Base-by-base conservation (phyloP, 495 filamentous ascomycete genomes). In the Gamarada debralockiae region DNA sequence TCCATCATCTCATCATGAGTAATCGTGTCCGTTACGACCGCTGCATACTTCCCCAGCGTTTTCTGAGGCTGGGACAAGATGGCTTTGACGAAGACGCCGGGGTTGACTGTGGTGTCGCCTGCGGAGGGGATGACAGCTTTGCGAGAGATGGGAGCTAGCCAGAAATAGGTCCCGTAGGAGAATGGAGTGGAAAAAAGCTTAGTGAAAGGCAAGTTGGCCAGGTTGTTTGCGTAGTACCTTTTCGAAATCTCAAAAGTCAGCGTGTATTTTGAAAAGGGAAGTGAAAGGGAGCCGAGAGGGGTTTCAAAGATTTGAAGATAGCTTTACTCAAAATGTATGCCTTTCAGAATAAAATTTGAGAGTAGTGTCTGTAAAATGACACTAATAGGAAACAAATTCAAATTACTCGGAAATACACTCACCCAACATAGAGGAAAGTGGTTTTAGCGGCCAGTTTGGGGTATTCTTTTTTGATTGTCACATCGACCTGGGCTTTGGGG, bases 391-490 rank as follows among this genome's bases (percentile, higher is more conserved):
- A n/a, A n/a, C n/a, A n/a, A n/a, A n/a, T n/a, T n/a, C n/a, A n/a
- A n/a, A n/a, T n/a, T n/a, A n/a, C n/a, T n/a, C n/a, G n/a, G n/a
- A n/a, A n/a, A n/a, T n/a, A n/a, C n/a, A n/a, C n/a, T n/a, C n/a
- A n/a, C n/a, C 70, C 72, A 17, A 67, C 50, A 49, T 73, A 63
- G 36, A 74, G n/a, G 10, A 67, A 50, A 42, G 59, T 71, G 6
- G 67, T 73, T 56, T 69, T 71, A 36, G 55, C 57, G 48, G 58
- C 62, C 22, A 76, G 59, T 10, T 65, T 61, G 0, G 71, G 71
- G 53, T 70, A 61, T 12, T 21, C 48, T 3, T 61, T 47, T 33
- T 61, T 64, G 31, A 61, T 62, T 33, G 71, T 69, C 21, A 61
- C 55, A 24, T 58, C 63, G 5, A 65, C 58, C 25, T 59, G 49